Evolutionary conservation across 2,329 filamentous ascomycete species (phyloP).

Genomic region (Lasiodiplodia sp.): DNA sequence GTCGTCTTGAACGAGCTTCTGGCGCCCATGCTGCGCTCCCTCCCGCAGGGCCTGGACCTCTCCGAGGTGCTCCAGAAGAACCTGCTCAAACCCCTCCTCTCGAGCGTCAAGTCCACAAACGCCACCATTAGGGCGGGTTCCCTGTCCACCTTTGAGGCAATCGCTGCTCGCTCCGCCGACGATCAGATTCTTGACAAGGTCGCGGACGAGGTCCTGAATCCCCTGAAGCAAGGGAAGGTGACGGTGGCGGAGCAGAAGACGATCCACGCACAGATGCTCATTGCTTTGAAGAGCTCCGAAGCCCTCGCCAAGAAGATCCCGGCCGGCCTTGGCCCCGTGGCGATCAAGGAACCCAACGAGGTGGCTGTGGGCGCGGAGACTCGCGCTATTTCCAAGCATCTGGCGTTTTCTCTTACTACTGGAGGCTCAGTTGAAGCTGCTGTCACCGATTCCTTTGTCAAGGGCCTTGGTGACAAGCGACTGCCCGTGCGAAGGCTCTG

Average conservation of each 20-base stretch:
- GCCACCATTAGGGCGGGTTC: constrained; percentile 77
- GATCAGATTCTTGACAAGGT: constrained; percentile 69
- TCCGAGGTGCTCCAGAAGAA: constrained; percentile 75
- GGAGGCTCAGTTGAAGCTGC: constrained; percentile 69
- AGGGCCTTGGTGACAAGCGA: constrained; percentile 88
- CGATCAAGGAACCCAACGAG: constrained; percentile 89
- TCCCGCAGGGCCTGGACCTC: constrained; percentile 77
- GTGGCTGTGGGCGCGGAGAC: constrained; percentile 79
- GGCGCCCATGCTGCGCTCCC: constrained; percentile 72
- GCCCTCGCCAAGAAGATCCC: constrained; percentile 72
- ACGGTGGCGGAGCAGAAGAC: constrained; percentile 84
- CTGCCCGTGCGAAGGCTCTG: constrained; percentile 78
- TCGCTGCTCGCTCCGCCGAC: constrained; percentile 70
- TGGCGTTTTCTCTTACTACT: constrained; percentile 68
- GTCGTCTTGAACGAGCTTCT: constrained; percentile 83
- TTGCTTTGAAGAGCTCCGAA: constrained; percentile 66
- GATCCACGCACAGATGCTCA: constrained; percentile 82
- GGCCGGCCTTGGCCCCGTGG: constrained; percentile 70
- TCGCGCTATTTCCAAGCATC: constrained; percentile 71
- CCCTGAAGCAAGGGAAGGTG: constrained; percentile 84
- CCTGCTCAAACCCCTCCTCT: constrained; percentile 85
- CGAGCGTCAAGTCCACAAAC: constrained; percentile 92
- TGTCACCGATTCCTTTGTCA: constrained; percentile 74
- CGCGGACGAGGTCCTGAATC: constrained; percentile 77
- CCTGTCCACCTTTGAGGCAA: constrained; percentile 73